Conservation (phyloP, 768 basidiomycete genomes). For the Ramaria sp. region DNA sequence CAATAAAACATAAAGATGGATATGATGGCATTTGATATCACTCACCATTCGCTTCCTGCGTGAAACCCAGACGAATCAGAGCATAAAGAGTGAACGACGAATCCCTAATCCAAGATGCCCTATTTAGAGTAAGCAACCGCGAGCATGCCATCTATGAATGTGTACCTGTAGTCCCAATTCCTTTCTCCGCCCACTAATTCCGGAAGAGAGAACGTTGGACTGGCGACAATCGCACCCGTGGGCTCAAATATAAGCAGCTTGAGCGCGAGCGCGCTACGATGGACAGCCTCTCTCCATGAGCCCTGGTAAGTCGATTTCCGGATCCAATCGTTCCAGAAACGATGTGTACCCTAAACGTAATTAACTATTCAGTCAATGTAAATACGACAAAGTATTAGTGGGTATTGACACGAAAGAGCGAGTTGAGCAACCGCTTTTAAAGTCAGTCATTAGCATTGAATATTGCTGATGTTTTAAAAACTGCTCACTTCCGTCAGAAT, state of each 20-base stretch:
- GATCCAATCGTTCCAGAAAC: constrained; percentile 87
- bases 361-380: constrained; percentile 10
- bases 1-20: constrained; percentile 4
- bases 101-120: constrained; percentile 90
- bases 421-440: constrained; percentile 44
- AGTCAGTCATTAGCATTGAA: not conserved
- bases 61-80: constrained; percentile 87
- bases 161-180: constrained; percentile 73
- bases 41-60: constrained; percentile 81
- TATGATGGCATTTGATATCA: constrained; percentile 9
- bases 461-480: not conserved
- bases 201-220: constrained; percentile 89
- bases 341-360: constrained; percentile 47
- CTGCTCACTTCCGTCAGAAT: constrained; percentile 45
- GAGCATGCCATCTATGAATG: not conserved
- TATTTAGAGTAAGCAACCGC: constrained; percentile 17
- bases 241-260: constrained; percentile 92
- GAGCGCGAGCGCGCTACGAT: constrained; percentile 85
- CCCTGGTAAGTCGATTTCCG: constrained; percentile 82
- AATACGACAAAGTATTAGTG: not conserved
- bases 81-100: constrained; percentile 94
- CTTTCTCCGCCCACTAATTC: constrained; percentile 85
- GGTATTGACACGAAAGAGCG: constrained; percentile 40
- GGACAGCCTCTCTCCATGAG: constrained; percentile 91
- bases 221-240: constrained; percentile 89